phyloP scores from a whole-genome alignment of 768 basidiomycete species.

The Lentinula raphanica region DNA sequence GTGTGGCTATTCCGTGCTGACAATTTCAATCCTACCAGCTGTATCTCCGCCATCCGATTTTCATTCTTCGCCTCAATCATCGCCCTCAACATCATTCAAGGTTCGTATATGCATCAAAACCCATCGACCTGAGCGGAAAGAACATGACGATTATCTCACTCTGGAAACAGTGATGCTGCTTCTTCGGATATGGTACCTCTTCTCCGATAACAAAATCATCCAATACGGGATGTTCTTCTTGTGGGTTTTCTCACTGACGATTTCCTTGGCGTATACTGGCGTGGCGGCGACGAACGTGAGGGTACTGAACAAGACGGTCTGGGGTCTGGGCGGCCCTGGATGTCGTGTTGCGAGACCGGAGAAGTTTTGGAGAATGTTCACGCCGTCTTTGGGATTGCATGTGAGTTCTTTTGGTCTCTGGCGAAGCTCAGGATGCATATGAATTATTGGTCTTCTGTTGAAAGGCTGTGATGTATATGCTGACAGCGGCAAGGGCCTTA shows the following conservation, averaged over 20 bases:
- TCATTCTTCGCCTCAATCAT: conserved; percentile 22
- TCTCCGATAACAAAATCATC: conserved; percentile 23
- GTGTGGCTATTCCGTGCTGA: too few species aligned
- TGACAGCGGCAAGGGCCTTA: conserved; percentile 30
- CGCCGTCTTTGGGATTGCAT: conserved; percentile 34
- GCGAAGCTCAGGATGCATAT: neutral
- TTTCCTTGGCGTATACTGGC: conserved; percentile 27
- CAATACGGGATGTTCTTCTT: conserved; percentile 23
- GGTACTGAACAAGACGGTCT: conserved; percentile 7
- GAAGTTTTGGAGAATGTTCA: conserved; percentile 29
- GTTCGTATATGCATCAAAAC: conserved; percentile 13
- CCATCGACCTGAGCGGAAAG: neutral
- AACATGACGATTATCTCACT: too few species aligned
- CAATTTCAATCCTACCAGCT: too few species aligned
- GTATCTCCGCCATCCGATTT: conserved; percentile 22
- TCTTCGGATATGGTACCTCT: conserved; percentile 38
- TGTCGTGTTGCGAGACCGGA: conserved; percentile 28
- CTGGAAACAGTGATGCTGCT: conserved; percentile 29
- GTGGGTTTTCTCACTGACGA: conserved; percentile 23
- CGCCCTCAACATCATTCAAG: conserved; percentile 30
- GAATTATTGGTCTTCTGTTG: neutral
- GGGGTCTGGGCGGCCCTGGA: conserved; percentile 18
- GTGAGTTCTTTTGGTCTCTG: conserved; percentile 17
- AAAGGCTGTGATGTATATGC: conserved; percentile 30
- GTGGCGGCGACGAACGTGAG: conserved; percentile 15